These are phyloP conservation scores for Gynostemma pentaphyllum DNA, from an alignment of 306 rosid genomes.

Conservation along the genomic window DNA sequence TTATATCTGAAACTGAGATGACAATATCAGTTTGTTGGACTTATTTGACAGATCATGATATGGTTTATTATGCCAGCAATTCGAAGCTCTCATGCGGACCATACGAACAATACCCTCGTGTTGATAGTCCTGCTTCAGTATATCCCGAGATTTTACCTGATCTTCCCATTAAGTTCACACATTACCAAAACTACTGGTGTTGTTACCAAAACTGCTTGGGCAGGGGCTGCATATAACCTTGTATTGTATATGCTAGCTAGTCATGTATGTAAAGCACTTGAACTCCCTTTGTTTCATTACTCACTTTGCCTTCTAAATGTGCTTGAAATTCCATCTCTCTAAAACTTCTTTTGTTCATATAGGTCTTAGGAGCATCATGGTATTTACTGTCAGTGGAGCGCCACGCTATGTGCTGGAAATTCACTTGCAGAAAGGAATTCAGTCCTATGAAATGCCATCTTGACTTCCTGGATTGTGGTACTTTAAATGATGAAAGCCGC, in stretches of 20 bases:
- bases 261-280: slow-evolving; percentile 45
- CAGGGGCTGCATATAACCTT: slow-evolving; percentile 95
- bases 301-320: background rate
- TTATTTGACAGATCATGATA: slow-evolving; percentile 60
- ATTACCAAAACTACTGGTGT: slow-evolving; percentile 82
- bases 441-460: slow-evolving; percentile 37
- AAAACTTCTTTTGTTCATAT: slow-evolving; percentile 14
- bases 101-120: slow-evolving; percentile 65
- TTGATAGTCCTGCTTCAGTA: slow-evolving; percentile 77
- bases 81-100: slow-evolving; percentile 60
- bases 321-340: background rate
- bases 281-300: slow-evolving; percentile 1
- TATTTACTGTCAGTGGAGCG: slow-evolving; percentile 76
- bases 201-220: slow-evolving; percentile 91
- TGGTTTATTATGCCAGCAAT: slow-evolving; percentile 84
- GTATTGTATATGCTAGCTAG: slow-evolving; percentile 89
- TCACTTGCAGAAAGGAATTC: slow-evolving; percentile 47
- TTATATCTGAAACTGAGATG: background rate
- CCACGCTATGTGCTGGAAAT: slow-evolving; percentile 72
- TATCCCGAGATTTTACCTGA: slow-evolving; percentile 69
- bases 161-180: slow-evolving; percentile 79
- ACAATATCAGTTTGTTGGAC: background rate
- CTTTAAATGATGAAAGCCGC: slow-evolving; percentile 29
- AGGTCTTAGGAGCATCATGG: slow-evolving; percentile 92
- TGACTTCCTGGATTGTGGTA: slow-evolving; percentile 52